phyloP scores from a whole-genome alignment of 768 basidiomycete genomes.

The Cyathus striatus region DNA sequence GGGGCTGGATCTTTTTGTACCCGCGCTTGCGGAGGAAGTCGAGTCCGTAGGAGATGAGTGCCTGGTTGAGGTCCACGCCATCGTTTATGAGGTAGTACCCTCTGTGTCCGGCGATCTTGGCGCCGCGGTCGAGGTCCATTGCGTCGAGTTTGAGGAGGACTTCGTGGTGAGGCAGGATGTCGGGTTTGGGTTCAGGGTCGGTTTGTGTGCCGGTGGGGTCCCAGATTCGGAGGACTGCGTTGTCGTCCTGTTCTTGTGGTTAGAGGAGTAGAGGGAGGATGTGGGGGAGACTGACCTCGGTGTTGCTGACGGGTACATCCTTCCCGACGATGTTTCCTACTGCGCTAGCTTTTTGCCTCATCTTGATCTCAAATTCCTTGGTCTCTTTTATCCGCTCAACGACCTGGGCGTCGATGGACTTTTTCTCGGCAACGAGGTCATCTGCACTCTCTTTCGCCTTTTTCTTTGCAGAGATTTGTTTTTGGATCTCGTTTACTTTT shows the following conservation, averaged over 20 bases:
- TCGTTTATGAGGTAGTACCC: slow-evolving; percentile 96
- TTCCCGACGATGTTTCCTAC: slow-evolving; percentile 94
- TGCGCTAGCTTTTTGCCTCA: slow-evolving; percentile 75
- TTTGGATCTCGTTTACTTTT: slow-evolving; percentile 86
- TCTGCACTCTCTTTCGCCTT: slow-evolving; percentile 93
- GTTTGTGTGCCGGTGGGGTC: slow-evolving; percentile 74
- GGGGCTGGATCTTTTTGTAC: slow-evolving; percentile 94
- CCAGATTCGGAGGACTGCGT: slow-evolving; percentile 76
- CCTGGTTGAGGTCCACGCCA: slow-evolving; percentile 96
- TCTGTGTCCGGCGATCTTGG: slow-evolving; percentile 92
- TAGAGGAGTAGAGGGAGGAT: background rate
- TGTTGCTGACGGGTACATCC: slow-evolving; percentile 77
- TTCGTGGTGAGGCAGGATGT: slow-evolving; percentile 96
- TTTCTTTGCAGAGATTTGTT: slow-evolving; percentile 90
- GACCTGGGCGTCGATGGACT: slow-evolving; percentile 77
- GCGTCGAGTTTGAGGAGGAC: slow-evolving; percentile 90
- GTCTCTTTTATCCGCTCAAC: slow-evolving; percentile 72
- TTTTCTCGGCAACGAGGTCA: slow-evolving; percentile 82
- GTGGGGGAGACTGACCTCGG: slow-evolving; percentile 57
- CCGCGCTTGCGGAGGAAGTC: slow-evolving; percentile 80
- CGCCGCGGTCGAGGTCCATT: slow-evolving; percentile 94
- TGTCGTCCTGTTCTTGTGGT: slow-evolving; percentile 72
- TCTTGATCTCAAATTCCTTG: slow-evolving; percentile 67
- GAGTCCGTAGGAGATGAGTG: slow-evolving; percentile 89
- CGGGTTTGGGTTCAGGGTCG: slow-evolving; percentile 65